Evolutionary conservation across 2,329 filamentous ascomycete species (phyloP).

Genomic region (Clarireedia monteithiana): DNA sequence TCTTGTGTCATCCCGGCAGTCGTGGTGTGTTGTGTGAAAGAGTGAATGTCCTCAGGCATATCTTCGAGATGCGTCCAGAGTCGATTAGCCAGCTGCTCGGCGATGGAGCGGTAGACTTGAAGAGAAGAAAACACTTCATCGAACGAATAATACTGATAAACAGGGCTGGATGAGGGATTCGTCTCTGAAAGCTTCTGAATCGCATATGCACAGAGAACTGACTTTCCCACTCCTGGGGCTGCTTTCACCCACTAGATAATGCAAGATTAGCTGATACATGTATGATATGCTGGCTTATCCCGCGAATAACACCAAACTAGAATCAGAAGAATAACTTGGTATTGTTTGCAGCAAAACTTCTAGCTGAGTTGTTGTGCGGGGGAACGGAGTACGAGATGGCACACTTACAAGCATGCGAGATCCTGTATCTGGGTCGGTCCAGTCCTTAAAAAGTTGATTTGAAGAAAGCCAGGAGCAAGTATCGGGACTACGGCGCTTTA

Average conservation of each 20-base stretch:
- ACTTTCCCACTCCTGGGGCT: background rate
- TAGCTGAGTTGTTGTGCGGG: background rate
- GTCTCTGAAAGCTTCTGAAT: background rate
- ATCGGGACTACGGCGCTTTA: background rate
- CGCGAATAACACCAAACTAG: too few species aligned
- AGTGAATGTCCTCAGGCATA: conserved; percentile 2
- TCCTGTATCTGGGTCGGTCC: background rate
- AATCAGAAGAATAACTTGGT: too few species aligned
- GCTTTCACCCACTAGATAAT: background rate
- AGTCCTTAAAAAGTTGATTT: background rate
- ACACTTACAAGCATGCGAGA: background rate
- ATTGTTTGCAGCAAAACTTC: too few species aligned
- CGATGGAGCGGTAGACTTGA: background rate
- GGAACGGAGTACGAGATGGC: background rate
- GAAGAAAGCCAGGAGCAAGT: conserved; percentile 1
- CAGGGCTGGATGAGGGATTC: background rate
- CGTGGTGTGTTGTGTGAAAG: background rate
- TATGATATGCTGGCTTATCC: too few species aligned
- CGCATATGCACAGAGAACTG: background rate
- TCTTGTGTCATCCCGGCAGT: background rate
- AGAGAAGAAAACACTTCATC: background rate
- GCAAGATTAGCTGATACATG: background rate
- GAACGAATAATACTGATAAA: conserved; percentile 2
- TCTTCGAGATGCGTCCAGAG: background rate
- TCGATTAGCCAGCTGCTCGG: background rate